Evolutionary conservation across 495 filamentous ascomycete species (phyloP), one percentile per base, ranked within the genome.

Genomic region (Immersiella caudata): DNA sequence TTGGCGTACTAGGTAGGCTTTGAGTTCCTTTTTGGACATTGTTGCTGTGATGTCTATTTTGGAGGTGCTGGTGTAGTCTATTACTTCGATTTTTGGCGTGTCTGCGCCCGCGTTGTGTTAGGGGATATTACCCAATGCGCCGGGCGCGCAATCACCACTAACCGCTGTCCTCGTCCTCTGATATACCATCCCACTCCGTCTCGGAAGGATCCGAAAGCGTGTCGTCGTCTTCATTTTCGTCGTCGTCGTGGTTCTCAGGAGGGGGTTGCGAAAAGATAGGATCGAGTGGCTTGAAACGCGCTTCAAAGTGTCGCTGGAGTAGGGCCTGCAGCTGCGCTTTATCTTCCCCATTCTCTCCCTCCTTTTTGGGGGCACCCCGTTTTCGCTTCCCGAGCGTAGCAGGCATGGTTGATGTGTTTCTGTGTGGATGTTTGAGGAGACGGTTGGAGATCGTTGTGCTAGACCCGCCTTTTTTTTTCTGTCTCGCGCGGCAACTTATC

Each of bases 221-320:
- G 21, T 78, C 69, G 33, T 74, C 75, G 33, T 76, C 76, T 46
- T 71, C 66, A 2, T 78, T 70, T 11, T 71, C 65, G 16, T 73
- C 73, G 54, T 73, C 75, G 25, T 79, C 74, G 20, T 74, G 66
- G 54, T 73, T 57, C 26, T 54, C 58, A 27, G 68, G 5, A 14
- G 40, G 5, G 11, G 40, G 40, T 46, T 46, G 40, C 40, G 40
- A 5, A 46, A 46, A 46, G 50, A 33, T 36, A 49, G n/a, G 68
- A 40, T 72, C 81, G 22, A 97, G 72, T 12, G 94, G 92, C 69
- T 88, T 86, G 78, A 97, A 98, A 71, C 89, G 88, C 9, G 90
- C 86, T 78, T 97, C 95, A 76, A 99, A 98, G 74, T 92, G 89
- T 68, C 87, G 89, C 65, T 87, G 87, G 68, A 99, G 88, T 36